These are phyloP conservation scores for Pseudogymnoascus sp. DNA, from an alignment of 2,329 filamentous ascomycete genomes.

Conservation along the genomic window DNA sequence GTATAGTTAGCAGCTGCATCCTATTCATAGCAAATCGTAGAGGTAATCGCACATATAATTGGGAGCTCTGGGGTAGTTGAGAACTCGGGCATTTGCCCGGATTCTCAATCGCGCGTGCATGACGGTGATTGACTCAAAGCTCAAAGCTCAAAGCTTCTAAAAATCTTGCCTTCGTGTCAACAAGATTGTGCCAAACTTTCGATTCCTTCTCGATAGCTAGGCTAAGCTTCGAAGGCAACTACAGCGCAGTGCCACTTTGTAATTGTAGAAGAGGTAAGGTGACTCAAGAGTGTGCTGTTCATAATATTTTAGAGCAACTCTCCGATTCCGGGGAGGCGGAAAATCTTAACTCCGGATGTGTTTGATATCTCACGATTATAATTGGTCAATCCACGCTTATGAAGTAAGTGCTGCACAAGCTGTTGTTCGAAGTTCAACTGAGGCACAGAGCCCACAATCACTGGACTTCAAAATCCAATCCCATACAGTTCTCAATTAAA, in stretches of 20 bases:
- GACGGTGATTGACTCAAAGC: not conserved
- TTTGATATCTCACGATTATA: not conserved
- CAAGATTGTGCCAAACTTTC: not conserved
- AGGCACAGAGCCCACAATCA: not conserved
- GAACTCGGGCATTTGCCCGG: constrained; percentile 21
- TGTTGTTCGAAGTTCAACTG: not conserved
- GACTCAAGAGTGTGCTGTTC: not conserved
- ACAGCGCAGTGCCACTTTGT: not conserved
- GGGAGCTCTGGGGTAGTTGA: constrained; percentile 22
- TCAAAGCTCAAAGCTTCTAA: not conserved
- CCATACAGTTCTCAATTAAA: not conserved
- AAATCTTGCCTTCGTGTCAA: constrained; percentile 1
- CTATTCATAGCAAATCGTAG: constrained; percentile 11
- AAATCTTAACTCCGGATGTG: not conserved
- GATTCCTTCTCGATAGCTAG: not conserved
- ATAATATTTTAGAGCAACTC: constrained; percentile 6
- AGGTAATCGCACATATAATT: constrained; percentile 24
- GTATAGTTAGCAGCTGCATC: constrained; percentile 11
- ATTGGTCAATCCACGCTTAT: not conserved
- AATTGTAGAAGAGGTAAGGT: not conserved
- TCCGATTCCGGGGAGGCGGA: constrained; percentile 1
- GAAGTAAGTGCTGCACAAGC: not conserved
- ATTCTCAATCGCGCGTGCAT: constrained; percentile 21
- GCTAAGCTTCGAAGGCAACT: not conserved
- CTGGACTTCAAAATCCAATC: not conserved